These are phyloP conservation scores for Trichosporon faecale DNA, from an alignment of 1,284 basidiomycete genomes.

Conservation along the genomic window DNA sequence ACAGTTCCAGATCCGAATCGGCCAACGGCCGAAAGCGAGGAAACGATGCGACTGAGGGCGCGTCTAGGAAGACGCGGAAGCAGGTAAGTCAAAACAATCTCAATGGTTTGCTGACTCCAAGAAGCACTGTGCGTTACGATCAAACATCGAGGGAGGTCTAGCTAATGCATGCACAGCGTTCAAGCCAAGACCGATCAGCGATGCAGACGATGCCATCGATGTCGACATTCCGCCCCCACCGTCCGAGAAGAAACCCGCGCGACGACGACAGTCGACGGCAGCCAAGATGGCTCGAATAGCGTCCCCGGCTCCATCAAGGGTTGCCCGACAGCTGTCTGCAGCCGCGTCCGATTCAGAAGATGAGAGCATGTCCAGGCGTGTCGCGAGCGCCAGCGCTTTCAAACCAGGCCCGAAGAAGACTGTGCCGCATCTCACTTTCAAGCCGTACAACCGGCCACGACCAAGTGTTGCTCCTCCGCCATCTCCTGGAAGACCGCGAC, in stretches of 20 bases:
- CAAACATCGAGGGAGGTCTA: not conserved
- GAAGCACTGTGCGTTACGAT: not conserved
- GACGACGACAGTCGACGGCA: constrained; percentile 38
- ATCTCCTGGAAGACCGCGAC: constrained; percentile 24
- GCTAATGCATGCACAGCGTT: constrained; percentile 12
- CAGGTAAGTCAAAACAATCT: not conserved
- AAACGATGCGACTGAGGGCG: not conserved
- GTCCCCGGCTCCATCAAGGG: constrained; percentile 17
- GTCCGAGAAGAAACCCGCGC: constrained; percentile 41
- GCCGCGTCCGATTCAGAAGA: not conserved
- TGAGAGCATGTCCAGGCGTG: not conserved
- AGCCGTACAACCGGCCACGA: constrained; percentile 25
- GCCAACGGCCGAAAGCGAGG: constrained; percentile 2
- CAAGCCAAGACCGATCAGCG: constrained; percentile 14
- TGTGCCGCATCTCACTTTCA: constrained; percentile 17
- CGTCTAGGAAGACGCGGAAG: constrained; percentile 7
- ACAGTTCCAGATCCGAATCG: not conserved
- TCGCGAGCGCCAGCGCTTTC: constrained; percentile 15
- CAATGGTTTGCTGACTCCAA: not conserved
- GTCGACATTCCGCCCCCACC: constrained; percentile 40
- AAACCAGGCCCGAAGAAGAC: not conserved
- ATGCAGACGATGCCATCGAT: constrained; percentile 25
- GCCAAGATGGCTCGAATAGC: constrained; percentile 25
- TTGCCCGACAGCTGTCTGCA: not conserved
- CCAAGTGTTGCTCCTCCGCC: constrained; percentile 26